A percentile compares a stretch with the other conserved stretches of the same genome.
Conservation (phyloP, 768 basidiomycete genomes). For the Pleurotus djamor region DNA sequence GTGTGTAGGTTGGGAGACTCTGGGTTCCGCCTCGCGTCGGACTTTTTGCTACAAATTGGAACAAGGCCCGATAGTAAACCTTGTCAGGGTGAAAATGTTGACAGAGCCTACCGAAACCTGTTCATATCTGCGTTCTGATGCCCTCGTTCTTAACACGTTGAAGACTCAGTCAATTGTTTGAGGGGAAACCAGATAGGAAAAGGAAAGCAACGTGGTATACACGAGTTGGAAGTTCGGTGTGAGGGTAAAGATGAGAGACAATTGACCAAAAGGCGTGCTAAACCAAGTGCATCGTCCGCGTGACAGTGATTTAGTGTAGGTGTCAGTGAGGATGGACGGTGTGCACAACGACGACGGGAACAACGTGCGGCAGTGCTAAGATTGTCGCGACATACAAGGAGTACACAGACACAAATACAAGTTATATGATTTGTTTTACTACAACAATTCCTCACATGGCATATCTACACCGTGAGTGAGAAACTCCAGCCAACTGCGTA, state of each 20-base stretch:
- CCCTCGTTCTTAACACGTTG: slow-evolving; percentile 76
- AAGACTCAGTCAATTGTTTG: slow-evolving; percentile 23
- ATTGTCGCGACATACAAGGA: not conserved
- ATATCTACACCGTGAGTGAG: slow-evolving; percentile 13
- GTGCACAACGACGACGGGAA: not conserved
- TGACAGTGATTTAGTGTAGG: too few species aligned
- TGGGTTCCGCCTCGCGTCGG: slow-evolving; percentile 59
- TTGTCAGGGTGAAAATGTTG: slow-evolving; percentile 15
- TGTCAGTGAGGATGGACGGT: not conserved
- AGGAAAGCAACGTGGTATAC: slow-evolving; percentile 71
- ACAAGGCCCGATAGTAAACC: slow-evolving; percentile 18
- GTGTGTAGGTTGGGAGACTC: slow-evolving; percentile 19
- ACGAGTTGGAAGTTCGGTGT: slow-evolving; percentile 51
- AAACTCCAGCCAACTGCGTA: not conserved
- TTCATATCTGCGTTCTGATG: slow-evolving; percentile 48
- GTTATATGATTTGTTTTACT: not conserved
- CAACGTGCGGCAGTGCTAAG: not conserved
- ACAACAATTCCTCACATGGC: slow-evolving; percentile 17
- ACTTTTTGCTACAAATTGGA: slow-evolving; percentile 62
- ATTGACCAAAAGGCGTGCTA: not conserved
- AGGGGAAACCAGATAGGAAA: slow-evolving; percentile 33
- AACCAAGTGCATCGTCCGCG: not conserved
- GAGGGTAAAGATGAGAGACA: slow-evolving; percentile 25
- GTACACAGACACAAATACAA: slow-evolving; percentile 3
- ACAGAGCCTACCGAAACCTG: slow-evolving; percentile 73